Evolutionary conservation across 2,329 filamentous ascomycete species (phyloP).

Genomic region (Colletotrichum liriopes): DNA sequence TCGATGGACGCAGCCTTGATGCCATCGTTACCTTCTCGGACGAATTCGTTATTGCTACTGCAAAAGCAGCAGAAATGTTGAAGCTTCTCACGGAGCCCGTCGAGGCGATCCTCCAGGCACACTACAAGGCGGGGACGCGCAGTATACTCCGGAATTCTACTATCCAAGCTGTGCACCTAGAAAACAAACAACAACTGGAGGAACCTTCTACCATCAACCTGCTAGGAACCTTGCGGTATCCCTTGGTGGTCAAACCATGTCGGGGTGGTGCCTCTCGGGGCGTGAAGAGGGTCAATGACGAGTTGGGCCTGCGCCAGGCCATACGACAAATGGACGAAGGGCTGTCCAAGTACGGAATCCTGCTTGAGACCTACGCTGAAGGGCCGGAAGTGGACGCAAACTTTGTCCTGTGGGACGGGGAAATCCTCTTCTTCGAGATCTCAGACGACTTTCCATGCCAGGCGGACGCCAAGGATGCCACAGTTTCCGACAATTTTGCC

Average conservation of each 20-base stretch:
- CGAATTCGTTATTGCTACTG: no score
- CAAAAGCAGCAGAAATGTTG: no score
- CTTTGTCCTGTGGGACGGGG: constrained; percentile 55
- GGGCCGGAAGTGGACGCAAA: constrained; percentile 62
- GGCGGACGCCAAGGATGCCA: constrained; percentile 28
- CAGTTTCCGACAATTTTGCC: no score
- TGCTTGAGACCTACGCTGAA: constrained; percentile 57
- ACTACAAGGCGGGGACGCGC: no score
- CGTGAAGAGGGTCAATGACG: constrained; percentile 51
- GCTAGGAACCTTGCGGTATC: constrained; percentile 43
- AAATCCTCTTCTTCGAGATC: constrained; percentile 58
- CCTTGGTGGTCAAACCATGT: constrained; percentile 56
- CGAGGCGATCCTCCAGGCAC: no score
- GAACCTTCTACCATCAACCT: constrained; percentile 43
- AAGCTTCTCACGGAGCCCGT: no score
- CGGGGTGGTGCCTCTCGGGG: constrained; percentile 52
- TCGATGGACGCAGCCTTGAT: constrained; percentile 49
- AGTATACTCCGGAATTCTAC: no score
- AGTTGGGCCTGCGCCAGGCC: constrained; percentile 37
- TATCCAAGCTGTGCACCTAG: no score
- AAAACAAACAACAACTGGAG: constrained; percentile 31
- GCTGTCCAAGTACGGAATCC: constrained; percentile 46
- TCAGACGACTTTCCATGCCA: constrained; percentile 56
- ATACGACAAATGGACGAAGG: constrained; percentile 41
- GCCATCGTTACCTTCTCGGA: constrained; percentile 54